A percentile compares a stretch with the other conserved stretches of the same genome.
phyloP scores from a whole-genome alignment of 495 filamentous ascomycete species.

The Aspergillus steynii region DNA sequence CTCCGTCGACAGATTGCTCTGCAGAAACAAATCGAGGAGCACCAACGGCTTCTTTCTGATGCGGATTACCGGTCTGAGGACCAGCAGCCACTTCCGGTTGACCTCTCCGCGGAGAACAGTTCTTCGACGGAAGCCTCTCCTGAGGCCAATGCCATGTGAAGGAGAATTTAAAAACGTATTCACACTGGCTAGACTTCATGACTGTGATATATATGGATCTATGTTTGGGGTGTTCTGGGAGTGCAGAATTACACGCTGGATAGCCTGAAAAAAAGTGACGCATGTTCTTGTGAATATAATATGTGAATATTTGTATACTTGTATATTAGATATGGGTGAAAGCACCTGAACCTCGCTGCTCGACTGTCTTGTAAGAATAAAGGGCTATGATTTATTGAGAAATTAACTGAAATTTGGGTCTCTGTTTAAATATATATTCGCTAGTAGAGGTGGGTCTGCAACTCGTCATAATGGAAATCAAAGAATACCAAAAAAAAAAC shows the following conservation, averaged over 20 bases:
- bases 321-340: constrained; percentile 1
- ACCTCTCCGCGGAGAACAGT: constrained; percentile 15
- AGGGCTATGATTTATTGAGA: no score
- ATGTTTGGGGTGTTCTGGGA: no score
- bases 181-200: no score
- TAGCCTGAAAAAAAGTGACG: neutral
- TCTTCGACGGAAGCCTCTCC: constrained; percentile 1
- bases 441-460: no score
- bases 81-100: constrained; percentile 14
- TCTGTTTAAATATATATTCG: no score
- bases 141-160: neutral
- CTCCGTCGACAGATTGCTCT: constrained; percentile 43
- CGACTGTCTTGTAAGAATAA: neutral
- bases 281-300: neutral
- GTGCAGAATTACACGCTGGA: no score
- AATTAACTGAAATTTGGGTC: no score
- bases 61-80: constrained; percentile 16
- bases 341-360: neutral
- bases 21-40: constrained; percentile 38
- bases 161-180: neutral
- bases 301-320: constrained; percentile 2
- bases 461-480: no score
- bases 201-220: neutral
- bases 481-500: no score
- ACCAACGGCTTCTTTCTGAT: constrained; percentile 26